phyloP scores from a whole-genome alignment of 306 rosid genomes.

The Ormosia emarginata region DNA sequence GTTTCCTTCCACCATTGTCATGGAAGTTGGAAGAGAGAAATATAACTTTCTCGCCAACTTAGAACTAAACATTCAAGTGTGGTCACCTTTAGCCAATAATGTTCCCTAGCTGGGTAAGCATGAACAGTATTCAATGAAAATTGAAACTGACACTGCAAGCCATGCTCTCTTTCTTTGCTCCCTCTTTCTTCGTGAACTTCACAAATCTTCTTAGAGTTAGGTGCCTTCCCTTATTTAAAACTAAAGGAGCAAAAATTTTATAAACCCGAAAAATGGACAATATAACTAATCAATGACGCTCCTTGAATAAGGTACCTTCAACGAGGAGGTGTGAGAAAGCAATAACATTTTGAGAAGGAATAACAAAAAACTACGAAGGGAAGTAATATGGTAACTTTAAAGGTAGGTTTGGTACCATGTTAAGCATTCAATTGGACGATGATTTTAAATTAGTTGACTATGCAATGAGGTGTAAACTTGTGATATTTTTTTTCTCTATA shows the following conservation, averaged over 20 bases:
- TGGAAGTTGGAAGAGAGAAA: background rate
- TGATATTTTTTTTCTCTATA: background rate
- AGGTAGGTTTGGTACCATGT: no score
- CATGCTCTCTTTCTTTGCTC: background rate
- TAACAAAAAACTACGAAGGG: background rate
- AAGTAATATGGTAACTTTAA: no score
- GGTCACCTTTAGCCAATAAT: constrained; percentile 4
- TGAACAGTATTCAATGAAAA: background rate
- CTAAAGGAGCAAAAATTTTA: no score
- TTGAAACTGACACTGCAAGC: background rate
- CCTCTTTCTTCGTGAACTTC: background rate
- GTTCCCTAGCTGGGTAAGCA: background rate
- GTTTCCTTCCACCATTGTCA: background rate
- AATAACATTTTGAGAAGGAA: no score
- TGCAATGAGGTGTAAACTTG: background rate
- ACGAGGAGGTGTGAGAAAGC: no score
- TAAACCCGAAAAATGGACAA: no score
- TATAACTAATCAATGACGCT: no score
- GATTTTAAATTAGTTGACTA: background rate
- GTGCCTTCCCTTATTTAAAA: background rate
- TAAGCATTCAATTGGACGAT: no score
- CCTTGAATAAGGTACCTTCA: no score
- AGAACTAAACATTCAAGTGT: background rate
- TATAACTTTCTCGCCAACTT: constrained; percentile 13
- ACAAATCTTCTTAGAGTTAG: background rate